Conservation (phyloP, 208 protist species). For the Crithidia thermophila region DNA sequence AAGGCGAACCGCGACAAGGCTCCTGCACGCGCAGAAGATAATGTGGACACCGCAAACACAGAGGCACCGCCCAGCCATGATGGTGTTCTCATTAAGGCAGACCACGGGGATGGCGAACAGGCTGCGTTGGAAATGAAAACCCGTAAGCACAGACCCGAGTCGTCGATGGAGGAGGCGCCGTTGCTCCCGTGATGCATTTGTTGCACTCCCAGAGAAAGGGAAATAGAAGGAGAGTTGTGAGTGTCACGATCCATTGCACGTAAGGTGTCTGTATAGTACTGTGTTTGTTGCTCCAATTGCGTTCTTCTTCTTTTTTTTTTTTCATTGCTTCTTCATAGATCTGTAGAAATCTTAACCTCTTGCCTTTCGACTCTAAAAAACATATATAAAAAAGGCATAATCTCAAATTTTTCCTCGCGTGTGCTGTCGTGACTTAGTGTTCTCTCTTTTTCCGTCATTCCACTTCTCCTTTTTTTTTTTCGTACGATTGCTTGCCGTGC, state of each 20-base stretch:
- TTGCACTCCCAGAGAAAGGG: not conserved
- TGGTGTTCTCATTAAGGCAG: no score
- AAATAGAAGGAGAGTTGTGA: no score
- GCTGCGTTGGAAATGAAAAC: not conserved
- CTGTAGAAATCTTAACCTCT: no score
- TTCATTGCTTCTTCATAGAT: not conserved
- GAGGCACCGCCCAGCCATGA: not conserved
- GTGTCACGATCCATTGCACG: no score
- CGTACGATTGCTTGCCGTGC: slow-evolving; percentile 1
- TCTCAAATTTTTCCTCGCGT: no score
- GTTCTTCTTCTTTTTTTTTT: slow-evolving; percentile 8
- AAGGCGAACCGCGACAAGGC: slow-evolving; percentile 50
- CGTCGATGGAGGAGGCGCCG: slow-evolving; percentile 6
- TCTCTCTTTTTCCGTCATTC: not conserved
- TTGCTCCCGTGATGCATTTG: not conserved
- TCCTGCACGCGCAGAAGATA: not conserved
- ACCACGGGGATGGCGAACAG: not conserved
- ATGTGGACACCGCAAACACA: not conserved
- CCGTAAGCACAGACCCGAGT: not conserved
- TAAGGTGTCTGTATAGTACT: slow-evolving; percentile 17
- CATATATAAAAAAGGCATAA: no score
- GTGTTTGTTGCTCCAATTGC: not conserved
- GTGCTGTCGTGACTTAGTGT: no score
- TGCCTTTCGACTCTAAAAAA: no score
- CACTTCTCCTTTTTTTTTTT: not conserved